A percentile compares a stretch with the other conserved stretches of the same genome.
Conservation (phyloP, 371 early-diverging fungal genomes). For the Mucor racemosus region DNA sequence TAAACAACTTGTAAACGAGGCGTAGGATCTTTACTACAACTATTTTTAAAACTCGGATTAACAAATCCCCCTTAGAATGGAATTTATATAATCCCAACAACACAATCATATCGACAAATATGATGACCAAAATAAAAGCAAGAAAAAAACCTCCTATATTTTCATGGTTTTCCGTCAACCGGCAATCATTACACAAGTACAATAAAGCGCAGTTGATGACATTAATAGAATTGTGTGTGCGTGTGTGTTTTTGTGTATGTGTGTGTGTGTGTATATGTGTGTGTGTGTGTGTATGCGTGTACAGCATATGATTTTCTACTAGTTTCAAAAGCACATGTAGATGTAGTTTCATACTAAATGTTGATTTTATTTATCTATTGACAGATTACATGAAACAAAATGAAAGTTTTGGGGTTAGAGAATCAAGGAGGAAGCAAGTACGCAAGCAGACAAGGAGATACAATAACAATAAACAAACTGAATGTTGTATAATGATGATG, state of each 20-base stretch:
- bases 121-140: not conserved
- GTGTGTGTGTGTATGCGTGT: not conserved
- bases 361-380: not conserved
- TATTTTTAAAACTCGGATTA: conserved; percentile 2
- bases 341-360: not conserved
- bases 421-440: too few species aligned
- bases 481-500: too few species aligned
- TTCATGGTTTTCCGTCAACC: conserved; percentile 4
- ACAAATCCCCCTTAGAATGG: not conserved
- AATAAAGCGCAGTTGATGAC: not conserved
- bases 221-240: not conserved
- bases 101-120: conserved; percentile 3
- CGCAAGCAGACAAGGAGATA: too few species aligned
- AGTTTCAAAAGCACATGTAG: not conserved
- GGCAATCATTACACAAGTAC: not conserved
- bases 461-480: too few species aligned
- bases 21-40: not conserved
- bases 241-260: not conserved
- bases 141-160: not conserved
- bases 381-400: not conserved
- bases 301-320: not conserved
- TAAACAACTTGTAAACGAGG: not conserved
- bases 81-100: too few species aligned
- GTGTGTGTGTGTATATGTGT: not conserved
- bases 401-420: too few species aligned